A percentile compares a stretch with the other conserved stretches of the same genome.
phyloP scores from a whole-genome alignment of 2,329 filamentous ascomycete species.

The Arthrobotrys entomopaga region DNA sequence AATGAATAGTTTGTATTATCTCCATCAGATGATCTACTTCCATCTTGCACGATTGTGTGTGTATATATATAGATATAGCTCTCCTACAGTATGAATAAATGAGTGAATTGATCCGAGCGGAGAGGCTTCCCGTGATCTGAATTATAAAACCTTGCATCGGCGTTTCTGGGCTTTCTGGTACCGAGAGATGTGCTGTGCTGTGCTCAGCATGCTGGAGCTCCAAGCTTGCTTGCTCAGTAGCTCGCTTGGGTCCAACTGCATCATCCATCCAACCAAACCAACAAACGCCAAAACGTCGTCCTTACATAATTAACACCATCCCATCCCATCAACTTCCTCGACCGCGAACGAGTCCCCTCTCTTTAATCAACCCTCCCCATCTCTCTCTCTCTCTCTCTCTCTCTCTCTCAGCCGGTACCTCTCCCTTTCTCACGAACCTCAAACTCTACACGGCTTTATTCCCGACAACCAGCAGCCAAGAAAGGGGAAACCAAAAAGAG shows the following conservation, averaged over 20 bases:
- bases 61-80: conserved; percentile 11
- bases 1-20: conserved; percentile 6
- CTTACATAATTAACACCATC: conserved; percentile 5
- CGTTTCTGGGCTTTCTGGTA: conserved; percentile 7
- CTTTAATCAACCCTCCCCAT: not conserved
- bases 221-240: conserved; percentile 15
- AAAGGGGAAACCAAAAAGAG: too few relatives aligned
- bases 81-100: conserved; percentile 16
- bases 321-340: conserved; percentile 1
- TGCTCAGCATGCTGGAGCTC: conserved; percentile 24
- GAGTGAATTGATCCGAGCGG: too few relatives aligned
- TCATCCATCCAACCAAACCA: conserved; percentile 34
- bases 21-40: conserved; percentile 2
- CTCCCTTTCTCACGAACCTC: not conserved
- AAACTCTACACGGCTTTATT: too few relatives aligned
- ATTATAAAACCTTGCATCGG: not conserved
- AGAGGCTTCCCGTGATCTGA: not conserved
- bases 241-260: conserved; percentile 14
- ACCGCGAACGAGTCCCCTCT: not conserved
- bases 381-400: not conserved
- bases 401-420: conserved; percentile 4
- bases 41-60: conserved; percentile 38
- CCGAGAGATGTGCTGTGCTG: not conserved
- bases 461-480: too few relatives aligned
- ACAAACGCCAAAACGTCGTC: not conserved